Percentiles rank a stretch among this genome's conserved stretches.
phyloP scores from a whole-genome alignment of 2,329 filamentous ascomycete species.

The Alternaria triticina region DNA sequence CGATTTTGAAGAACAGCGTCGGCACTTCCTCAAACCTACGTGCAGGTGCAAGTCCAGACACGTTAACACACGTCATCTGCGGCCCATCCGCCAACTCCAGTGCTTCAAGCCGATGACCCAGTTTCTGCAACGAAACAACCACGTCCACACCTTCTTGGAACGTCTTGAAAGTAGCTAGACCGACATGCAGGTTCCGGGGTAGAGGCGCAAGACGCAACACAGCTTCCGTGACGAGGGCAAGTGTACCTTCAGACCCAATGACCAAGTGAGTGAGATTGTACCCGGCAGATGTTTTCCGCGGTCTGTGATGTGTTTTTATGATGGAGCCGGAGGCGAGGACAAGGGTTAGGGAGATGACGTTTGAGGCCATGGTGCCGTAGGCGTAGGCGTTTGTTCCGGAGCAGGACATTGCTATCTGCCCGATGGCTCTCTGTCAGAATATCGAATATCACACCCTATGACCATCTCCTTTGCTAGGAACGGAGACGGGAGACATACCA shows the following conservation, averaged over 20 bases:
- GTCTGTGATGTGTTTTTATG: slow-evolving; percentile 84
- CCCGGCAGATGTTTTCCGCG: slow-evolving; percentile 86
- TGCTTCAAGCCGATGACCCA: slow-evolving; percentile 83
- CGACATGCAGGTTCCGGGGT: slow-evolving; percentile 79
- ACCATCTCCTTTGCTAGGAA: no score
- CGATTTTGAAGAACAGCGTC: slow-evolving; percentile 77
- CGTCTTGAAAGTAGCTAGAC: slow-evolving; percentile 67
- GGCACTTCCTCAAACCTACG: slow-evolving; percentile 67
- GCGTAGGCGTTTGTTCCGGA: slow-evolving; percentile 87
- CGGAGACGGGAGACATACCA: slow-evolving; percentile 57
- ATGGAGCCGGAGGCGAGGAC: slow-evolving; percentile 88
- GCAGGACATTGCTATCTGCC: slow-evolving; percentile 62
- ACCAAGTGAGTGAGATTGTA: slow-evolving; percentile 90
- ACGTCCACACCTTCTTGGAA: slow-evolving; percentile 77
- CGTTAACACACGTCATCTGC: slow-evolving; percentile 76
- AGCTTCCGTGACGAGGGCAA: slow-evolving; percentile 89
- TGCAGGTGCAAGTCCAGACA: slow-evolving; percentile 61
- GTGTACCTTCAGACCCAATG: slow-evolving; percentile 88
- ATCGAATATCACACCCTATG: no score
- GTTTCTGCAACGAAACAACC: slow-evolving; percentile 75
- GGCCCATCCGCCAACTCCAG: slow-evolving; percentile 88
- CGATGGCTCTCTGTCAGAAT: no score
- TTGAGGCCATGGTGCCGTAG: slow-evolving; percentile 93
- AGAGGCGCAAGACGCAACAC: slow-evolving; percentile 81
- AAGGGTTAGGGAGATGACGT: slow-evolving; percentile 83